Base-by-base conservation (phyloP, 2,329 filamentous ascomycete species). In the Sporothrix euskadiensis region DNA sequence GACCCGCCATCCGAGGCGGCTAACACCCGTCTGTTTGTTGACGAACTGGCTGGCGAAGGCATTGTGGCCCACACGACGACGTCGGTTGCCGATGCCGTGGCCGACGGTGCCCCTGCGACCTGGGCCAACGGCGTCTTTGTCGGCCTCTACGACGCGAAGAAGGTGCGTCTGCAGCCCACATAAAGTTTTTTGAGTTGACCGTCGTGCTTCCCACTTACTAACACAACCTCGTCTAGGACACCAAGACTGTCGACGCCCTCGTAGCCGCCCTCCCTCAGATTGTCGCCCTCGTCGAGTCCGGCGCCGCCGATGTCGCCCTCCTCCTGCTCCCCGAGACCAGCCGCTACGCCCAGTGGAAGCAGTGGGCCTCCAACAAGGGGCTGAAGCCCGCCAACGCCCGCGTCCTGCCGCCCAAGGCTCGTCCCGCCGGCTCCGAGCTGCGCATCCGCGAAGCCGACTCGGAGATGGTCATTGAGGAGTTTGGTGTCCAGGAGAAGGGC, bases 231-330 rank as follows among this genome's bases (percentile, higher is more conserved):
- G 5, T 82, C 76, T 56, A 86, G 84, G 79, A 85, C 44, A 77
- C 82, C 22, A 78, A 83, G 22, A 78, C 83, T 19, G 76, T 90
- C 73, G 78, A 82, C 26, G 79, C 83, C 39, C 79, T 90, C 56
- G 78, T 84, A 72, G 78, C 82, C 6, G 83, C 82, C 76, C 78
- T 89, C 73, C 78, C 82, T 9, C 81, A 84, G 44, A 82, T 89
- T 56, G 77, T 81, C 41, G 79, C 81, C 61, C 82, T 86, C 49
- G 85, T 87, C 71, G 79, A 83, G 56, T 79, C 82, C 22, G 85
- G 85, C 75, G 84, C 87, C 66, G 83, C 89, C 77, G 87, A 91
- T 75, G 87, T 87, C 32, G 85, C 86, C 12, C 78, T 90, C 54
- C 78, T 92, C 16, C 80, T 90, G 72, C 80, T 91, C 26, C 86